Conservation (phyloP, 345 rosid species). For the Lepidium africanum region DNA sequence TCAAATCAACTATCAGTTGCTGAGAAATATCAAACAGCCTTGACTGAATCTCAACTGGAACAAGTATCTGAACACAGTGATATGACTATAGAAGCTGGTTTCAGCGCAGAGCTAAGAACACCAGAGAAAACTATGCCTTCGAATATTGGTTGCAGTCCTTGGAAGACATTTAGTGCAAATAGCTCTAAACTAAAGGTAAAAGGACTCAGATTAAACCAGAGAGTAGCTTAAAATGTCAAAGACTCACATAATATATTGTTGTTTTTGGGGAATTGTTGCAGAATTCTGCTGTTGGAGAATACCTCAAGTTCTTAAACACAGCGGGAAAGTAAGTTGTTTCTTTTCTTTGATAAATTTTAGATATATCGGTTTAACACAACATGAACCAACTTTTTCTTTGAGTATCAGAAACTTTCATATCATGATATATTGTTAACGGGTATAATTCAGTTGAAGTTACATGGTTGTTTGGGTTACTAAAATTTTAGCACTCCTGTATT, state of each 20-base stretch:
- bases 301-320: constrained; percentile 53
- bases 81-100: constrained; percentile 2
- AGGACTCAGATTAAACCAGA: neutral
- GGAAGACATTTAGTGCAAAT: constrained; percentile 39
- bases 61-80: constrained; percentile 2
- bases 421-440: neutral
- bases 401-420: neutral
- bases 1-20: constrained; percentile 20
- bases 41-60: neutral
- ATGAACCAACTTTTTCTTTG: neutral
- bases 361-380: neutral
- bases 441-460: neutral
- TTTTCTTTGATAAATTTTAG: neutral
- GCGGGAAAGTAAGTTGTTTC: constrained; percentile 53
- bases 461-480: neutral
- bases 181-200: constrained; percentile 49
- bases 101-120: constrained; percentile 40
- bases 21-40: constrained; percentile 6
- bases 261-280: constrained; percentile 24
- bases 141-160: constrained; percentile 30
- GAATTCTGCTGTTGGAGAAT: constrained; percentile 54
- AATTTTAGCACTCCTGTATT: neutral
- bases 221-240: neutral
- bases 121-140: constrained; percentile 33
- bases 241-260: neutral